phyloP scores from a whole-genome alignment of 331 rosid genomes.

The Telfairia occidentalis region DNA sequence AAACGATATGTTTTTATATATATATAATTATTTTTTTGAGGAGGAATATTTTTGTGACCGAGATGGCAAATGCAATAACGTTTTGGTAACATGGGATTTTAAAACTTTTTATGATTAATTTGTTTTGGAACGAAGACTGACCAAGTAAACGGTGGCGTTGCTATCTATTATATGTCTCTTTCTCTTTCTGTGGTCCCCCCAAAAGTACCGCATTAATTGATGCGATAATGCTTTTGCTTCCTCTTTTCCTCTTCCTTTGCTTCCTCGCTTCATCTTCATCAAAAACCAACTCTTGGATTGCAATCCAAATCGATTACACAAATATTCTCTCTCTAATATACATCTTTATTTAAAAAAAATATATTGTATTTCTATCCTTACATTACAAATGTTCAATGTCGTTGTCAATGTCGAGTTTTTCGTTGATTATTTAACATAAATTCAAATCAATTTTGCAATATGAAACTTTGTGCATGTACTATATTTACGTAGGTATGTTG shows the following conservation, averaged over 20 bases:
- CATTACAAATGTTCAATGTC: too few species aligned
- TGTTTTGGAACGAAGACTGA: not conserved
- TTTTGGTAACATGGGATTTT: not conserved
- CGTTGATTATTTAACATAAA: too few species aligned
- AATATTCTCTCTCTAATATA: not conserved
- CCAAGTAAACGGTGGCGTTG: constrained; percentile 6
- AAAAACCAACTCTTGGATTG: not conserved
- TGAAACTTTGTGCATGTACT: too few species aligned
- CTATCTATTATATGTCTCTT: not conserved
- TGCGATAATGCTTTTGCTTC: not conserved
- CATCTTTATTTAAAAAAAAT: not conserved
- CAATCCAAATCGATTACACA: not conserved
- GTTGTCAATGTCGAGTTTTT: not conserved
- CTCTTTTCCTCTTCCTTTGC: not conserved
- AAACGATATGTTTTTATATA: not conserved
- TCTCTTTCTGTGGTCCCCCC: not conserved
- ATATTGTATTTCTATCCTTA: not conserved
- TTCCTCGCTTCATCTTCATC: not conserved
- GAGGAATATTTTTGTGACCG: not conserved
- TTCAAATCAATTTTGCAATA: too few species aligned
- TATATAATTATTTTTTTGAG: not conserved
- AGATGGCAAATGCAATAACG: not conserved
- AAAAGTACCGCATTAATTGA: constrained; percentile 2
- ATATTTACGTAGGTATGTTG: too few species aligned
- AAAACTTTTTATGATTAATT: not conserved